These are phyloP conservation scores for Oemleria cerasiformis DNA, from an alignment of 306 rosid species.

Conservation along the genomic window DNA sequence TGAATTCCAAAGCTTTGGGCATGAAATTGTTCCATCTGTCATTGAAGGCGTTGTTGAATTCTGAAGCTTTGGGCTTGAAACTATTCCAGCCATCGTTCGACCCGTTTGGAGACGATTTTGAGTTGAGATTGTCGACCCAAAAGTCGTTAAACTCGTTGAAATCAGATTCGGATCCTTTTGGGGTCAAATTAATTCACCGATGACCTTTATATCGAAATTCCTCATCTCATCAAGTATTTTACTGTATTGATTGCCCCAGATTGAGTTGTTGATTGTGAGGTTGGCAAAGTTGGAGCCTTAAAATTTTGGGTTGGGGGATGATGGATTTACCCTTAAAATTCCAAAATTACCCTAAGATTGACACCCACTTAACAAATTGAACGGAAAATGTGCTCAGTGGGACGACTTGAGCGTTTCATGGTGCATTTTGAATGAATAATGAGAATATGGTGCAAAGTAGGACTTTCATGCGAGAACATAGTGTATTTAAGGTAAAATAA, in stretches of 20 bases:
- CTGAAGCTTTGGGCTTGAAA: slow-evolving; percentile 34
- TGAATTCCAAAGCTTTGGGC: too few species aligned
- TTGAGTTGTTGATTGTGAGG: slow-evolving; percentile 70
- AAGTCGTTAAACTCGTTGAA: slow-evolving; percentile 33
- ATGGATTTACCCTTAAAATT: too few species aligned
- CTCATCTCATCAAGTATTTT: slow-evolving; percentile 55
- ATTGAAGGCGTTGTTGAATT: slow-evolving; percentile 26
- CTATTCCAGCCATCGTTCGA: slow-evolving; percentile 34
- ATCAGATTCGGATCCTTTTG: slow-evolving; percentile 44
- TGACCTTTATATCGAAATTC: slow-evolving; percentile 77
- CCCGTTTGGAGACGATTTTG: slow-evolving; percentile 19
- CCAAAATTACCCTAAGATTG: too few species aligned
- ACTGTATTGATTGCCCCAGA: slow-evolving; percentile 65
- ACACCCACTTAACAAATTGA: too few species aligned
- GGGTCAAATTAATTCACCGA: slow-evolving; percentile 44
- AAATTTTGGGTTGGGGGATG: too few species aligned
- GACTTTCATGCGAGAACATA: too few species aligned
- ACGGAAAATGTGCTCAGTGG: too few species aligned
- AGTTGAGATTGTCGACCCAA: slow-evolving; percentile 18
- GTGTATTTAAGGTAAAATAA: too few species aligned
- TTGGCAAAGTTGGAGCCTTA: slow-evolving; percentile 56
- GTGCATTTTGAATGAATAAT: too few species aligned
- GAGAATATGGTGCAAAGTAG: too few species aligned
- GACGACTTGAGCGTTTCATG: too few species aligned
- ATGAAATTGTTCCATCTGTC: slow-evolving; percentile 45